phyloP scores from a whole-genome alignment of 1,284 basidiomycete genomes.

The Ceratobasidium sp. region DNA sequence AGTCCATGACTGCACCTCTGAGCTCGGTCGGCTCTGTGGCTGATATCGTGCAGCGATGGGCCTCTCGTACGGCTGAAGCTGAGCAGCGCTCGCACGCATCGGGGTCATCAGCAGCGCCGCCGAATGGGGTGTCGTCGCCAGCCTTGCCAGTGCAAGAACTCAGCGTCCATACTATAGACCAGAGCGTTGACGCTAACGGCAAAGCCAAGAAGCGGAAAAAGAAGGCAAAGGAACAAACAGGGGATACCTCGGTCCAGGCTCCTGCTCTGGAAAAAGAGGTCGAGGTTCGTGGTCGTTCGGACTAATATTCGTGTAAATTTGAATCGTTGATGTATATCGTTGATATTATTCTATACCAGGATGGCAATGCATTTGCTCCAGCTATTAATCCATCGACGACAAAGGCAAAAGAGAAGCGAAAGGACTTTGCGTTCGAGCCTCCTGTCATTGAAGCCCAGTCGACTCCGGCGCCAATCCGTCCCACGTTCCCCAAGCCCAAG shows the following conservation, averaged over 20 bases:
- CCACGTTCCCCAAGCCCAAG: slow-evolving; percentile 3
- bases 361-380: background rate
- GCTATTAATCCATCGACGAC: background rate
- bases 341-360: slow-evolving; percentile 14
- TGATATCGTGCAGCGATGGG: slow-evolving; percentile 26
- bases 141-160: background rate
- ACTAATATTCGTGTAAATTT: slow-evolving; percentile 13
- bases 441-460: background rate
- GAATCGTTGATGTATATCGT: slow-evolving; percentile 16
- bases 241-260: background rate
- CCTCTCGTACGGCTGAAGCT: background rate
- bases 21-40: background rate
- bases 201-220: slow-evolving; percentile 17
- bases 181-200: background rate
- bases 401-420: background rate
- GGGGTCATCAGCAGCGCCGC: background rate
- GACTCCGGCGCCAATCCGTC: background rate
- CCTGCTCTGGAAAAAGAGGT: background rate
- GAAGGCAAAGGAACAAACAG: background rate
- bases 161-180: background rate
- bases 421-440: background rate
- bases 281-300: slow-evolving; percentile 32
- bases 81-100: background rate
- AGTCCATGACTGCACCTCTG: background rate
- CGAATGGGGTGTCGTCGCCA: background rate